Base-by-base conservation (phyloP, 2,329 filamentous ascomycete species). In the Botryotinia globosa region DNA sequence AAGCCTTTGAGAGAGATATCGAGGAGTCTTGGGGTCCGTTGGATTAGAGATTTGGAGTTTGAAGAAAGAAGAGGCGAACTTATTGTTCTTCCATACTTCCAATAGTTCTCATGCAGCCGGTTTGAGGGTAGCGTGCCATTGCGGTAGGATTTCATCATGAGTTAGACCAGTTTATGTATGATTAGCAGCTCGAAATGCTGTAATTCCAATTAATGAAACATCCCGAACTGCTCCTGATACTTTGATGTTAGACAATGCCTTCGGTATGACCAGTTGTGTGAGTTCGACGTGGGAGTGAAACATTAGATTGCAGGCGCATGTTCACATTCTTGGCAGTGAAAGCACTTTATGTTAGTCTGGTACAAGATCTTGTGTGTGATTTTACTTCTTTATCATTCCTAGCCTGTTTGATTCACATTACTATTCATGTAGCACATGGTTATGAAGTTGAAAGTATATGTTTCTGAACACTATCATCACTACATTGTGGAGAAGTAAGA, bases 1-100 rank as follows among this genome's bases (percentile, higher is more conserved):
- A 7, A 29, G 6, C 3, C 18, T 32, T 59, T 34, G 56, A 59
- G 32, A 59, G 29, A 59, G 56, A 59, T 14, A 34, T 59, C 22
- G 56, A 59, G 32, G 56, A 59, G 56, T 59, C 56, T 59, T 59
- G 56, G 56, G 56, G 56, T 59, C 56, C 56, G 8, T 22, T 59
- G 7, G 14, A 59, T 59, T 59, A 59, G 56, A 22, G 29, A 37
- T 12, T 3, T 59, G 32, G 4, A 59, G 4, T 10, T 34, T 32
- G 20, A 8, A 22, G 18, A 4, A 34, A 22, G 4, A 4, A 3
- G 16, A 34, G 9, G 34, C 29, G 8, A 1, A 18, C 6, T 29
- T 18, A 1, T 22, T 8, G 20, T 59, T 34, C 4, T 10, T 0
- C 29, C 1, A 22, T 34, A 8, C 4, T 10, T 37, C 4, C 1